Percentiles rank a stretch among this genome's conserved stretches.
These are phyloP conservation scores for Chamaecrista fasciculata DNA, from an alignment of 306 rosid species.

Conservation along the genomic window DNA sequence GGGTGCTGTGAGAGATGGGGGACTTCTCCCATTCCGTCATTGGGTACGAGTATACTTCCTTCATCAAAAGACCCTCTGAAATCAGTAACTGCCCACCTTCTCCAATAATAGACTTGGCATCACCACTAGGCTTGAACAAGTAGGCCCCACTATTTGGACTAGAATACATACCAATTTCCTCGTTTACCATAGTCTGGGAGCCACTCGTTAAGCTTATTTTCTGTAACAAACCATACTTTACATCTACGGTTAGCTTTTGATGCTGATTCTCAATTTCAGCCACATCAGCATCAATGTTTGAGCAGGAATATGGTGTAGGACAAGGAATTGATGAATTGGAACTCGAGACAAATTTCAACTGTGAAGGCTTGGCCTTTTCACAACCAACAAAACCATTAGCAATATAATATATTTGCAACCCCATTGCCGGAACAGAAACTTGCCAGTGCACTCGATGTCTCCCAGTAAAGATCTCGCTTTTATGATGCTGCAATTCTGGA, in stretches of 20 bases:
- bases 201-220: slow-evolving; percentile 50
- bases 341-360: slow-evolving; percentile 56
- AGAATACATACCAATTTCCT: slow-evolving; percentile 84
- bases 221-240: slow-evolving; percentile 68
- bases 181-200: slow-evolving; percentile 52
- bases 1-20: slow-evolving; percentile 93
- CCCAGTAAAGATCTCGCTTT: slow-evolving; percentile 71
- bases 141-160: slow-evolving; percentile 84
- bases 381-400: slow-evolving; percentile 62
- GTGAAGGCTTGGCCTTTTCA: slow-evolving; percentile 71
- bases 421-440: slow-evolving; percentile 80
- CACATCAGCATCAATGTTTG: slow-evolving; percentile 43
- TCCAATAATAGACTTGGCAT: slow-evolving; percentile 60
- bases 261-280: slow-evolving; percentile 70
- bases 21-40: slow-evolving; percentile 62
- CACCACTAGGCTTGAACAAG: slow-evolving; percentile 82
- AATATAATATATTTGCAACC: slow-evolving; percentile 75
- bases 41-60: slow-evolving; percentile 87
- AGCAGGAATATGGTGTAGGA: slow-evolving; percentile 75
- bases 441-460: slow-evolving; percentile 83
- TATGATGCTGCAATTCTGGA: slow-evolving; percentile 77
- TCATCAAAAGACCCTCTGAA: slow-evolving; percentile 77
- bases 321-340: slow-evolving; percentile 55
- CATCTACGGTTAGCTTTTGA: slow-evolving; percentile 72
- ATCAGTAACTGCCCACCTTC: slow-evolving; percentile 70